Evolutionary conservation across 768 basidiomycete species (phyloP), one percentile per base, ranked within the genome.

Genomic region (Pisolithus tinctorius): DNA sequence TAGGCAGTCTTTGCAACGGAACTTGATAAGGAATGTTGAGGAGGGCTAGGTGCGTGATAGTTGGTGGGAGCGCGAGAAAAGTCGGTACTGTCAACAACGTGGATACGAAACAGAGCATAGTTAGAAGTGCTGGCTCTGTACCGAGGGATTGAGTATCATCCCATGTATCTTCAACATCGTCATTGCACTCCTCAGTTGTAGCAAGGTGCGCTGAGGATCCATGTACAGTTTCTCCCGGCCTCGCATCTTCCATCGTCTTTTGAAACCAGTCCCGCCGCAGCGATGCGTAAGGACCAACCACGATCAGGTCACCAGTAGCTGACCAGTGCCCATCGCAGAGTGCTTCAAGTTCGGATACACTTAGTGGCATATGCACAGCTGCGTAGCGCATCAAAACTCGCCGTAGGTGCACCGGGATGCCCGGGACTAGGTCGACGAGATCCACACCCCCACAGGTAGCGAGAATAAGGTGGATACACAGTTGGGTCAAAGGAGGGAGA

Each of bases 31-130:
- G 68, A 31, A 87, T 63, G 42, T 77, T 69, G 54, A 88, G 57
- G 26, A 88, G 73, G 17, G 77, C 79, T 40, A 88, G 69, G 45
- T 74, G 78, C 1, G 83, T 85, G 42, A 88, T 65, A 4, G 85
- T 86, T 10, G 77, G 78, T 1, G 86, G 86, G 37, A 87, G 69
- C 34, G 74, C 66, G 45, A 79, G 69, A 20, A 83, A 55, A 1
- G 72, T 70, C 2, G 74, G 67, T 1, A 70, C 63, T 3, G 74
- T 58, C 29, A 89, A 62, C 9, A 68, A 65, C 5, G 74, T 68
- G 16, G 76, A 78, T 34, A 86, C 56, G 13, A 87, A 65, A 9
- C 78, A 63, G 43, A 88, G 69, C 4, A 74, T 76, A 16, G 70
- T 68, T 6, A 85, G 63, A 4, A 64, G 58, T 2, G 63, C 51